Conservation (phyloP, 257 asterid genomes). For the Nicotiana noctiflora region DNA sequence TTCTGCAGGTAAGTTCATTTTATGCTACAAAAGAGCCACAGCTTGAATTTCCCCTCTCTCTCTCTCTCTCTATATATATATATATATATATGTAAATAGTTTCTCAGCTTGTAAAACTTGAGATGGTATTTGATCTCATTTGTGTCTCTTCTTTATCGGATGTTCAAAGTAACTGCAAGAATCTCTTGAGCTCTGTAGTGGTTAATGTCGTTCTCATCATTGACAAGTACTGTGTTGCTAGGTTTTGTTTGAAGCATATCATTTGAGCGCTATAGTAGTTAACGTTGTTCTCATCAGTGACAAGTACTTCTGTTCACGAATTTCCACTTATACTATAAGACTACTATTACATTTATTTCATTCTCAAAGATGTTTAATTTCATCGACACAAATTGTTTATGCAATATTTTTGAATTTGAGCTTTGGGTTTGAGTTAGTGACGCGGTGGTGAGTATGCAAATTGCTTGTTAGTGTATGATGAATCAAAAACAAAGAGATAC, state of each 20-base stretch:
- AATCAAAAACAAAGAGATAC: background rate
- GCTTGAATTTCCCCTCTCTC: slow-evolving; percentile 40
- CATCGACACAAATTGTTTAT: background rate
- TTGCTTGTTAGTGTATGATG: background rate
- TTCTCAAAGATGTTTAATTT: background rate
- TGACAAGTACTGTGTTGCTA: background rate
- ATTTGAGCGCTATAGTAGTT: background rate
- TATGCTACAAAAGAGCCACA: slow-evolving; percentile 58
- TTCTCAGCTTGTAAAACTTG: background rate
- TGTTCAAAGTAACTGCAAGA: background rate
- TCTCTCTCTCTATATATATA: background rate
- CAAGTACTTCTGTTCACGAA: background rate
- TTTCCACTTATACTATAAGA: background rate
- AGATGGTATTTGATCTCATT: background rate
- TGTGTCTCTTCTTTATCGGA: background rate
- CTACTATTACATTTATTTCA: background rate
- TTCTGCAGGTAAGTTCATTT: slow-evolving; percentile 14
- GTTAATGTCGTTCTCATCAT: background rate
- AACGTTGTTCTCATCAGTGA: background rate
- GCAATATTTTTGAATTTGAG: background rate
- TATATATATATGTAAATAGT: too few relatives aligned
- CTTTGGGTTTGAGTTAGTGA: background rate
- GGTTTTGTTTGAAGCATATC: background rate
- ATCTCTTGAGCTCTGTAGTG: background rate
- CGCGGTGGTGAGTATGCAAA: background rate